Conservation (phyloP, 371 early-diverging fungal genomes). For the Mortierella polycephala region DNA sequence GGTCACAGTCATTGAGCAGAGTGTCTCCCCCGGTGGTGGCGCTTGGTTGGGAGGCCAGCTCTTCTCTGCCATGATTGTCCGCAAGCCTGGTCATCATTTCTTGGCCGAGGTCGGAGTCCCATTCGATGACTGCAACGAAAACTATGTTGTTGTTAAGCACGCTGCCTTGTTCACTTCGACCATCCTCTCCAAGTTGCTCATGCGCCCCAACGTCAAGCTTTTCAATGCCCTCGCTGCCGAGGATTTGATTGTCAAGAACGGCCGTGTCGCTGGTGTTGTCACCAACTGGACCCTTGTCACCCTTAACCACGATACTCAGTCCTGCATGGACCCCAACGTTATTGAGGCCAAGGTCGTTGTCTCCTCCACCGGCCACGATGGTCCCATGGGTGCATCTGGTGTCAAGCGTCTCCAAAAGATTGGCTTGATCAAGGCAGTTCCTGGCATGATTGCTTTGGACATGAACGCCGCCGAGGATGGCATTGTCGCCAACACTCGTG, state of each 20-base stretch:
- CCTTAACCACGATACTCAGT: slow-evolving; percentile 73
- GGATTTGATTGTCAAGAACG: slow-evolving; percentile 77
- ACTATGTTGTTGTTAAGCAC: slow-evolving; percentile 79
- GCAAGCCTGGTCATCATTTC: slow-evolving; percentile 78
- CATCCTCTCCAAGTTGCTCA: slow-evolving; percentile 73
- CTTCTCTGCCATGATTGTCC: slow-evolving; percentile 75
- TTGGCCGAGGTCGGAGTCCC: slow-evolving; percentile 74
- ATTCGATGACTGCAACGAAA: slow-evolving; percentile 76
- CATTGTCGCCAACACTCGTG: slow-evolving; percentile 75
- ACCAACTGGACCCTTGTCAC: slow-evolving; percentile 85
- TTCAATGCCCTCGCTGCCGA: slow-evolving; percentile 84
- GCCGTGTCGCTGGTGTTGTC: slow-evolving; percentile 65
- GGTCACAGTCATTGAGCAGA: slow-evolving; percentile 75
- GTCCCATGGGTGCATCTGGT: slow-evolving; percentile 79
- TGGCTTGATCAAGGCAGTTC: slow-evolving; percentile 66
- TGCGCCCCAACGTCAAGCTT: slow-evolving; percentile 76
- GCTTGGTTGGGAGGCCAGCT: slow-evolving; percentile 86
- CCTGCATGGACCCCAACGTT: slow-evolving; percentile 84
- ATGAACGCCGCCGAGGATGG: slow-evolving; percentile 81
- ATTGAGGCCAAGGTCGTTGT: slow-evolving; percentile 77
- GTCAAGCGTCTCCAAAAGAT: slow-evolving; percentile 77
- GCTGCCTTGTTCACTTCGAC: slow-evolving; percentile 84
- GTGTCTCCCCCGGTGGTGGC: slow-evolving; percentile 77
- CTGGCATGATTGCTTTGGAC: slow-evolving; percentile 77
- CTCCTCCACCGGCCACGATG: slow-evolving; percentile 80